Base-by-base conservation (phyloP, 306 rosid genomes). In the Gillenia trifoliata region DNA sequence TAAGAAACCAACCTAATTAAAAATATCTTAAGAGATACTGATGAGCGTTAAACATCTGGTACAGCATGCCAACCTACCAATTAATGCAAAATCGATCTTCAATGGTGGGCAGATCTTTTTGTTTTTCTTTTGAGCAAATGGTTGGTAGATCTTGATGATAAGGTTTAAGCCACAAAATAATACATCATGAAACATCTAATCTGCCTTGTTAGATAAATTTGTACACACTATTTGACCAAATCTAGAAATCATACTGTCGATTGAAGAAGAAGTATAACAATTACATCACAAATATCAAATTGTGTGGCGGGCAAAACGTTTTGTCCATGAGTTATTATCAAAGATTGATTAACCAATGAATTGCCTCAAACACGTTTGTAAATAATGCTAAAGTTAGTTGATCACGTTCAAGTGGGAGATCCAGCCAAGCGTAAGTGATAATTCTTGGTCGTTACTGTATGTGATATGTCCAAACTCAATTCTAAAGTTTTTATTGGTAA, bases 31-130 rank as follows among this genome's bases (percentile, higher is more conserved):
- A 26, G 36, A 16, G 12, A 66, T 17, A 56, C 25, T 20, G 22
- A n/a, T 29, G 9, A 73, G 16, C 62, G 62, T 60, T 59, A 41
- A 41, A 40, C 68, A 20, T 41, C 43, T 26, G 62, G 10, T 26
- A 60, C 43, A 60, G 22, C 77, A 43, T 28, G 31, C 68, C 59
- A 72, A 60, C 30, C 59, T 72, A 36, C 66, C 64, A 29, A 73
- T 60, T 41, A 72, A 72, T 60, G 59, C 68, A 72, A 72, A 4
- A 62, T 28, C 12, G 45, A 63, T 8, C 33, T 55, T 36, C 54
- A 25, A 71, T 56, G 2, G 23, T 23, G 19, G 52, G 20, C 52
- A 15, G 8, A 45, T 41, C 1, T 15, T 4, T 45, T 9, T 0
- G 8, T 45, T 15, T 4, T 1, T 36, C 8, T 1, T 0, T 8